Conservation (phyloP, 768 basidiomycete species). For the Auricularia heimuer region DNA sequence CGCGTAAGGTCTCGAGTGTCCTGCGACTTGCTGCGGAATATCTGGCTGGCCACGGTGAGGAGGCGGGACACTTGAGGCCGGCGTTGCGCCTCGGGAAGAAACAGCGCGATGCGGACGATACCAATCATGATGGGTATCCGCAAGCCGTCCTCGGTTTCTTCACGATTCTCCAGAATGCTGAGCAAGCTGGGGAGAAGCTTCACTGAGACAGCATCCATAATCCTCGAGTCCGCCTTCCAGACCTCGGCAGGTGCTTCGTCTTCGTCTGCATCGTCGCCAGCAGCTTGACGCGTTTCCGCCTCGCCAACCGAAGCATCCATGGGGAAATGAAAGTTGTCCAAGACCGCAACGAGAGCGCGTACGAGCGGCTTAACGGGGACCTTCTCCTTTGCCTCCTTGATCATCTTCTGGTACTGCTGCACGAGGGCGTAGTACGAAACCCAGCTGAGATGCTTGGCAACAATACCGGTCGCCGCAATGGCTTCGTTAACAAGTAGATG, state of each 20-base stretch:
- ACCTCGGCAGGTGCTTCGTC: slow-evolving; percentile 15
- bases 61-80: slow-evolving; percentile 65
- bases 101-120: slow-evolving; percentile 71
- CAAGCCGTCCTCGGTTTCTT: slow-evolving; percentile 73
- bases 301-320: slow-evolving; percentile 50
- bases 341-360: slow-evolving; percentile 70
- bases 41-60: slow-evolving; percentile 78
- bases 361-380: slow-evolving; percentile 70
- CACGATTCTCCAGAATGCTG: slow-evolving; percentile 70
- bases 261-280: slow-evolving; percentile 16
- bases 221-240: slow-evolving; percentile 17
- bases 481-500: slow-evolving; percentile 90
- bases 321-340: slow-evolving; percentile 88
- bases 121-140: slow-evolving; percentile 86
- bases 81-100: slow-evolving; percentile 56
- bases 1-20: slow-evolving; percentile 83
- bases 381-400: slow-evolving; percentile 29
- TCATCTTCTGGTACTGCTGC: slow-evolving; percentile 66
- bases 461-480: slow-evolving; percentile 64
- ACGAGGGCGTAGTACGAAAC: slow-evolving; percentile 70
- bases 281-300: slow-evolving; percentile 11
- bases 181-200: slow-evolving; percentile 74
- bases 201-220: slow-evolving; percentile 66
- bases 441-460: slow-evolving; percentile 75
- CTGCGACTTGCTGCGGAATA: slow-evolving; percentile 86